A percentile compares a stretch with the other conserved stretches of the same genome.
Conservation (phyloP, 805 yeast genomes). For the Teunomyces pallodes region DNA sequence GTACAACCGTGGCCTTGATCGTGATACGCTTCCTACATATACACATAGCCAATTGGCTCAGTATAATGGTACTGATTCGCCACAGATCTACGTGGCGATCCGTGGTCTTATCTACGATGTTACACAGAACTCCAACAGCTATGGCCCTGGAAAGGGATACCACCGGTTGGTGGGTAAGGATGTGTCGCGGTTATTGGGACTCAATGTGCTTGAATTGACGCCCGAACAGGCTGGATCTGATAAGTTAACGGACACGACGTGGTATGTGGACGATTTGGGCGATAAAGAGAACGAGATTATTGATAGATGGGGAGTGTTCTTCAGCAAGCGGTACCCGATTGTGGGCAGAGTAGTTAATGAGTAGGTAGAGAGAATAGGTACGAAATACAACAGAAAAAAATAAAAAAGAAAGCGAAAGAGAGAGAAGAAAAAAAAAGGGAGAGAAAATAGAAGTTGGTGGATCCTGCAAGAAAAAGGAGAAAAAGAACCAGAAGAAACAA, state of each 20-base stretch:
- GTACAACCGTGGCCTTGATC: conserved; percentile 30
- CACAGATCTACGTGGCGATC: conserved; percentile 65
- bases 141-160: conserved; percentile 77
- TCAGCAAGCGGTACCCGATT: conserved; percentile 42
- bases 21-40: conserved; percentile 28
- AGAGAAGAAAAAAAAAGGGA: no score
- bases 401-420: no score
- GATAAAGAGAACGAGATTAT: conserved; percentile 60
- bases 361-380: background rate
- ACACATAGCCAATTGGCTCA: conserved; percentile 31
- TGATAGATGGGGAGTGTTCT: conserved; percentile 74
- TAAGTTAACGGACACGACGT: conserved; percentile 24
- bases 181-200: conserved; percentile 72
- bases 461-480: no score
- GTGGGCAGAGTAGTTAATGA: conserved; percentile 39
- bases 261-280: conserved; percentile 52
- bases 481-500: no score
- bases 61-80: conserved; percentile 30
- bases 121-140: conserved; percentile 57
- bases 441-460: no score
- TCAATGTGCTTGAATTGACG: conserved; percentile 42
- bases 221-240: conserved; percentile 8
- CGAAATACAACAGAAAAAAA: background rate
- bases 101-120: conserved; percentile 81
- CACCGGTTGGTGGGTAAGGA: conserved; percentile 73